Evolutionary conservation across 2,329 filamentous ascomycete genomes (phyloP).

Genomic region (Neurospora sp.): DNA sequence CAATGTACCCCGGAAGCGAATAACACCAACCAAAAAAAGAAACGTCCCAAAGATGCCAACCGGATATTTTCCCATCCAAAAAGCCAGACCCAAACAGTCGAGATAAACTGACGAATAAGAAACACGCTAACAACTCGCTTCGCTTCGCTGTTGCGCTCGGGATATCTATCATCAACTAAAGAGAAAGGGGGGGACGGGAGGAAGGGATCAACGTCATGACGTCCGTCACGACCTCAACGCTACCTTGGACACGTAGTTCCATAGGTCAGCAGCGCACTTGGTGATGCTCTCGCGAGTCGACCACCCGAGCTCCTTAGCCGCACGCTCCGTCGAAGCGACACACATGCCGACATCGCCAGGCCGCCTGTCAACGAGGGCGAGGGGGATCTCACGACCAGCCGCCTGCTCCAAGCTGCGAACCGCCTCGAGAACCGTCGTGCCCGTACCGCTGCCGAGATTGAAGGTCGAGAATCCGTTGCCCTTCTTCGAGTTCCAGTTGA

Average conservation of each 20-base stretch:
- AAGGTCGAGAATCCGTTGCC: constrained; percentile 31
- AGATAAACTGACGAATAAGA: not conserved
- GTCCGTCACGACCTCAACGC: not conserved
- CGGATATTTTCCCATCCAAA: not conserved
- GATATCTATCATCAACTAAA: not conserved
- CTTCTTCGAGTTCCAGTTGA: constrained; percentile 14
- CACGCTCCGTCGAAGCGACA: constrained; percentile 30
- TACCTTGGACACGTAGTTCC: constrained; percentile 22
- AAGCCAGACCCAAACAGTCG: not conserved
- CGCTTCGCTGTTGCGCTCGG: not conserved
- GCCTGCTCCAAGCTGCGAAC: constrained; percentile 29
- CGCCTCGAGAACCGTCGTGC: constrained; percentile 34
- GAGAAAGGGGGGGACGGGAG: not conserved
- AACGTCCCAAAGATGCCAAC: not conserved
- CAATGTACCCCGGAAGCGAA: not conserved
- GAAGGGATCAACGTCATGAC: not conserved
- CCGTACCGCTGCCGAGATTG: constrained; percentile 36
- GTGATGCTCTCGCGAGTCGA: constrained; percentile 22
- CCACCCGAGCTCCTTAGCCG: constrained; percentile 34
- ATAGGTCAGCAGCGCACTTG: constrained; percentile 24
- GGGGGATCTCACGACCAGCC: constrained; percentile 26
- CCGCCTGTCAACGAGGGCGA: constrained; percentile 27
- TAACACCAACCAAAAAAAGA: not conserved
- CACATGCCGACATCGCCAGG: constrained; percentile 34
- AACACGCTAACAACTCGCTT: not conserved